Evolutionary conservation across 148 eudicot species (phyloP).

Genomic region (Dianthus caryophyllus): DNA sequence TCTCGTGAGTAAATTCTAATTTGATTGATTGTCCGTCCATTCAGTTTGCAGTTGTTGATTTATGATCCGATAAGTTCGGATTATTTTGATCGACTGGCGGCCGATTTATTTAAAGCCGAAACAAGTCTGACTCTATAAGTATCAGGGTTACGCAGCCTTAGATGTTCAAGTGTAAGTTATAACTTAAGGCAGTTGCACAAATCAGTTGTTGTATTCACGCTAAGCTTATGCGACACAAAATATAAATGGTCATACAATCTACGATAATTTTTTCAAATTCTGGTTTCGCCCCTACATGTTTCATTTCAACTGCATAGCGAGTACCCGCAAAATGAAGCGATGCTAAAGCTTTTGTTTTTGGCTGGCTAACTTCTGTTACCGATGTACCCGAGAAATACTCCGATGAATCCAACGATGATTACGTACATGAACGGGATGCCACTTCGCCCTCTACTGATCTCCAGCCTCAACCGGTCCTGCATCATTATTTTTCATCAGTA

Average conservation of each 20-base stretch:
- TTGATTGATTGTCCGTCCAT: no score
- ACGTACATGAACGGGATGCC: constrained; percentile 52
- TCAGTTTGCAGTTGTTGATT: no score
- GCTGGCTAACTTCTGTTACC: constrained; percentile 38
- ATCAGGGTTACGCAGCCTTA: no score
- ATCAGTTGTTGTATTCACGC: no score
- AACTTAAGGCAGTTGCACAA: no score
- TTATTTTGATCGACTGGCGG: no score
- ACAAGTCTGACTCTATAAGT: no score
- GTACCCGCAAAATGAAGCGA: background rate
- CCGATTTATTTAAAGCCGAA: no score
- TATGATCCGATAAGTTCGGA: no score
- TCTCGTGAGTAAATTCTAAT: no score
- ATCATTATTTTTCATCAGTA: background rate
- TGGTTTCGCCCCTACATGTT: background rate
- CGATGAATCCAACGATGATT: constrained; percentile 51
- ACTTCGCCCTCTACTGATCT: constrained; percentile 38
- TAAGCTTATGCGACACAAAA: constrained; percentile 1
- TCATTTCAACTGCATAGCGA: constrained; percentile 4
- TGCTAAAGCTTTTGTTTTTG: background rate
- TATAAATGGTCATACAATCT: background rate
- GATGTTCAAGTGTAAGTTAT: no score
- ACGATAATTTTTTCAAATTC: background rate
- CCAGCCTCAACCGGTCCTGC: constrained; percentile 65
- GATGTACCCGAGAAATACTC: constrained; percentile 61